Evolutionary conservation across 148 eudicot genomes (phyloP).

Genomic region (Persicaria tinctoria): DNA sequence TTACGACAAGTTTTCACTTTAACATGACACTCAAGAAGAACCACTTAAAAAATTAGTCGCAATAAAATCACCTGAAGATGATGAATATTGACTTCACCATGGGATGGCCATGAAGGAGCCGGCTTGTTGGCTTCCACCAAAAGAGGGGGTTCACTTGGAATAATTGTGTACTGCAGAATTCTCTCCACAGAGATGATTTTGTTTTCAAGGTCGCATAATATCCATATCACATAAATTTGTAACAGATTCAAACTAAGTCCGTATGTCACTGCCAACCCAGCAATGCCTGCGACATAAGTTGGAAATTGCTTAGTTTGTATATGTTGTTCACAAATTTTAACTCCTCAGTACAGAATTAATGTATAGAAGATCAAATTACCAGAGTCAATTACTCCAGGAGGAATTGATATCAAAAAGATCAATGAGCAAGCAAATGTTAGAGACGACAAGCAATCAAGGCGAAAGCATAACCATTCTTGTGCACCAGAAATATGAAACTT

Average conservation of each 20-base stretch:
- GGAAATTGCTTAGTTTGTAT: not conserved
- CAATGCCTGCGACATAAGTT: constrained; percentile 22
- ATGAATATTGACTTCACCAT: constrained; percentile 35
- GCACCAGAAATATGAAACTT: constrained; percentile 47
- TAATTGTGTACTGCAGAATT: constrained; percentile 29
- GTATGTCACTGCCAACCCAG: constrained; percentile 42
- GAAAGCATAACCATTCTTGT: constrained; percentile 61
- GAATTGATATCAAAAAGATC: constrained; percentile 48
- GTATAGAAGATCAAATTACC: constrained; percentile 26
- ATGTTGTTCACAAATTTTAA: no score
- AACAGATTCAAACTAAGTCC: constrained; percentile 34
- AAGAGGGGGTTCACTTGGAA: constrained; percentile 41
- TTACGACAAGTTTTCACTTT: no score
- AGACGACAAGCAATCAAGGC: constrained; percentile 45
- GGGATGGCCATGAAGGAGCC: constrained; percentile 25
- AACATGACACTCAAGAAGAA: no score
- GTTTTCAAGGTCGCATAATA: constrained; percentile 30
- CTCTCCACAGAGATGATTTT: constrained; percentile 42
- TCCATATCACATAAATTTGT: constrained; percentile 34
- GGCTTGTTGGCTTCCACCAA: constrained; percentile 32
- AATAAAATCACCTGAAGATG: constrained; percentile 36
- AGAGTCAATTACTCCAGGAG: constrained; percentile 47
- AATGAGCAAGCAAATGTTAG: constrained; percentile 45
- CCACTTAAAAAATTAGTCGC: no score
- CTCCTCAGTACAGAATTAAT: no score